Percentiles rank a stretch among this genome's conserved stretches.
These are phyloP conservation scores for Phoma sp. DNA, from an alignment of 2,329 filamentous ascomycete genomes.

Conservation along the genomic window DNA sequence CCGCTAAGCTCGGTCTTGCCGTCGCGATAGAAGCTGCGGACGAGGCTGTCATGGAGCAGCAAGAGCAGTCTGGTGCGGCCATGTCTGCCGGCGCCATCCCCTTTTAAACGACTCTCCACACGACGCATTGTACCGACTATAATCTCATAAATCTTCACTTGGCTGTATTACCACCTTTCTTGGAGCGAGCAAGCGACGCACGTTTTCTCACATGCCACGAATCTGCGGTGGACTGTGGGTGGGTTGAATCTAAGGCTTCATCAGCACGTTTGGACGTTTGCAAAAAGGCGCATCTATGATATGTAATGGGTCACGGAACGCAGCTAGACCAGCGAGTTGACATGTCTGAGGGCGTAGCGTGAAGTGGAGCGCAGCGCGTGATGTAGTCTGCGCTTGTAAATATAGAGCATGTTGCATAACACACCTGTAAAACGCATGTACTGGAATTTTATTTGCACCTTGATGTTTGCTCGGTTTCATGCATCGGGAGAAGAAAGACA, in stretches of 20 bases:
- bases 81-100: conserved; percentile 44
- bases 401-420: conserved; percentile 38
- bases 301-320: conserved; percentile 24
- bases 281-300: conserved; percentile 34
- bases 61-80: conserved; percentile 40
- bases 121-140: conserved; percentile 36
- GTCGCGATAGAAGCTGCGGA: conserved; percentile 67
- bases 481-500: not conserved
- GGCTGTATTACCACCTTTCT: conserved; percentile 49
- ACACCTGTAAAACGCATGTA: conserved; percentile 16
- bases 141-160: conserved; percentile 48
- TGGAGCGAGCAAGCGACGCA: conserved; percentile 34
- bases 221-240: conserved; percentile 35
- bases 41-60: conserved; percentile 50
- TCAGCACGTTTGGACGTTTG: conserved; percentile 25
- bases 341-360: conserved; percentile 2
- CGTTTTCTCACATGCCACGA: conserved; percentile 33
- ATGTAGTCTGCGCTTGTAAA: conserved; percentile 34
- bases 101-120: conserved; percentile 41
- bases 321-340: conserved; percentile 10
- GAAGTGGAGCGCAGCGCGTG: conserved; percentile 14
- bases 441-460: not conserved
- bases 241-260: conserved; percentile 29
- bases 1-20: conserved; percentile 91
- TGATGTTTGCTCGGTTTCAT: not conserved